Evolutionary conservation across 495 filamentous ascomycete genomes (phyloP).

Genomic region (Evernia prunastri): DNA sequence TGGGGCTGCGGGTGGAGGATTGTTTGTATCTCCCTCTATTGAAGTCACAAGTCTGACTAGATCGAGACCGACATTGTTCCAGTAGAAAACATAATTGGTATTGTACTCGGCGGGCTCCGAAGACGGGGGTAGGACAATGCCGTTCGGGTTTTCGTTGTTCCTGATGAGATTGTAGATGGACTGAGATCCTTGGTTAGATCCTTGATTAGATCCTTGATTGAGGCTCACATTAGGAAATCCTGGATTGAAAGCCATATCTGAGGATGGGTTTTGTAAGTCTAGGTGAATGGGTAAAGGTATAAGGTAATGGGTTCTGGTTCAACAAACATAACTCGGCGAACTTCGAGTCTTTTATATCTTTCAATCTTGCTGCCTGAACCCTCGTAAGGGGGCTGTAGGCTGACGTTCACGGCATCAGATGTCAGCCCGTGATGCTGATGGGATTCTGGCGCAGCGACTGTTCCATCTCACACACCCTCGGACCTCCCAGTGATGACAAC

Average conservation of each 20-base stretch:
- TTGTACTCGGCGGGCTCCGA: constrained; percentile 26
- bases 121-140: constrained; percentile 22
- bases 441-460: background rate
- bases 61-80: constrained; percentile 30
- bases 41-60: constrained; percentile 28
- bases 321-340: background rate
- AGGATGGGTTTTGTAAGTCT: background rate
- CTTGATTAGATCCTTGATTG: no score
- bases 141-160: background rate
- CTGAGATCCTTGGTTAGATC: background rate
- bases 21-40: constrained; percentile 24
- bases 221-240: background rate
- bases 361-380: background rate
- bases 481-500: background rate
- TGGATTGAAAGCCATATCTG: background rate
- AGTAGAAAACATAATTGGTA: constrained; percentile 33
- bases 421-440: background rate
- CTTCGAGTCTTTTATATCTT: background rate
- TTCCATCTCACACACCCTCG: background rate
- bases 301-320: background rate
- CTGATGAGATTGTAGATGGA: background rate
- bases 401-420: background rate
- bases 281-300: background rate
- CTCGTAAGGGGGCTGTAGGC: background rate
- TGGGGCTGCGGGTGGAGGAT: constrained; percentile 20